Evolutionary conservation across 257 asterid genomes (phyloP).

Genomic region (Cinchona pubescens): DNA sequence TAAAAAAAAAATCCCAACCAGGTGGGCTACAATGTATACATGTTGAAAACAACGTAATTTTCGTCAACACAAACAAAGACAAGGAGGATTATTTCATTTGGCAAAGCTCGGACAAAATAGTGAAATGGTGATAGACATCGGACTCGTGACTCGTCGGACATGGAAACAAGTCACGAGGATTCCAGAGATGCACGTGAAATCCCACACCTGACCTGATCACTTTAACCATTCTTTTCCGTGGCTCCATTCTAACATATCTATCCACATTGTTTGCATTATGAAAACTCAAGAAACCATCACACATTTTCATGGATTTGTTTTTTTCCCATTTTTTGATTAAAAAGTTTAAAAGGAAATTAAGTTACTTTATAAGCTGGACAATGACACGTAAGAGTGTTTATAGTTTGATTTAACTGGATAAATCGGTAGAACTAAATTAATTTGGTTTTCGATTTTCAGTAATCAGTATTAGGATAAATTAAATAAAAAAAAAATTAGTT

Average conservation of each 20-base stretch:
- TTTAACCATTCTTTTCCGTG: conserved; percentile 8
- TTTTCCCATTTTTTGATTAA: too few relatives aligned
- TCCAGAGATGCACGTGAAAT: conserved; percentile 37
- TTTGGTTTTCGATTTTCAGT: too few relatives aligned
- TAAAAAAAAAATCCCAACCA: too few relatives aligned
- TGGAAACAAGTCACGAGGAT: conserved; percentile 24
- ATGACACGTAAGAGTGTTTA: too few relatives aligned
- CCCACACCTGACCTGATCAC: conserved; percentile 22
- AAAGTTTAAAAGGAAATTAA: too few relatives aligned
- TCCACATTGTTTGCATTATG: not conserved
- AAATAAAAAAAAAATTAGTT: too few relatives aligned
- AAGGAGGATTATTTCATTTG: not conserved
- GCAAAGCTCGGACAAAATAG: not conserved
- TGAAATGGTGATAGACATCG: not conserved
- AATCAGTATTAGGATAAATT: too few relatives aligned
- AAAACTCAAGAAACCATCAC: not conserved
- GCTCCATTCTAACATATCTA: not conserved
- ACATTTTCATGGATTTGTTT: not conserved
- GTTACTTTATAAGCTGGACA: too few relatives aligned
- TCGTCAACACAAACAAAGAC: not conserved
- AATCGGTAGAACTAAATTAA: too few relatives aligned
- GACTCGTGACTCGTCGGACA: not conserved
- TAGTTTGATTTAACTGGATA: too few relatives aligned
- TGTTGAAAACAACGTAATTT: not conserved
- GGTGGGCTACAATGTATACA: not conserved